phyloP scores from a whole-genome alignment of 495 filamentous ascomycete genomes.

The Bathelium albidoporum region DNA sequence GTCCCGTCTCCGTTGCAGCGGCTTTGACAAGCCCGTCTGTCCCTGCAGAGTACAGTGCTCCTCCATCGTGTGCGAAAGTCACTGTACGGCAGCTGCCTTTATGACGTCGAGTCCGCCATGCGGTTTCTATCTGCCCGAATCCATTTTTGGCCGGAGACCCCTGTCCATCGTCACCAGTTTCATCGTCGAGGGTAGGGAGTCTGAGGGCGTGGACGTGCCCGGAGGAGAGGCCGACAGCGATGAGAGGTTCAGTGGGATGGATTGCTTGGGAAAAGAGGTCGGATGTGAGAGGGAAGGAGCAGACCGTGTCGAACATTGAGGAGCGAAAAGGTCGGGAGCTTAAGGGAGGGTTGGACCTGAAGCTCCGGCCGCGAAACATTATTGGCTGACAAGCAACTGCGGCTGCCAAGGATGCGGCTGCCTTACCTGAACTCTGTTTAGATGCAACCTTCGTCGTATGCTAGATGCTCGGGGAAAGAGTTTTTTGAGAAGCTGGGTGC shows the following conservation, averaged over 20 bases:
- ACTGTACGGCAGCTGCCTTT: constrained; percentile 83
- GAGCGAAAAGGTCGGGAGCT: not conserved
- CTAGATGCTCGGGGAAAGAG: not conserved
- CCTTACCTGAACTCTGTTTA: not conserved
- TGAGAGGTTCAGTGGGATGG: constrained; percentile 70
- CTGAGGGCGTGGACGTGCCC: constrained; percentile 84
- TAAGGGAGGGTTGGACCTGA: not conserved
- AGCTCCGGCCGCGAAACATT: not conserved
- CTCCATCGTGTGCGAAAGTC: constrained; percentile 65
- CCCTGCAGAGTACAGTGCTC: constrained; percentile 73
- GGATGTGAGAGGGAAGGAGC: constrained; percentile 73
- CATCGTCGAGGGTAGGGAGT: constrained; percentile 47
- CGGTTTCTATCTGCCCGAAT: constrained; percentile 64
- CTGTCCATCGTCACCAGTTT: constrained; percentile 35
- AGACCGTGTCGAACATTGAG: constrained; percentile 71
- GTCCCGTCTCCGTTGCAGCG: constrained; percentile 67
- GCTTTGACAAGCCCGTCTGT: constrained; percentile 85
- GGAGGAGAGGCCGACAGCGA: constrained; percentile 72
- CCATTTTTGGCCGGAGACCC: constrained; percentile 36
- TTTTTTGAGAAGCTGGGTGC: no score
- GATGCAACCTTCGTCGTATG: not conserved
- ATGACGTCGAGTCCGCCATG: constrained; percentile 81
- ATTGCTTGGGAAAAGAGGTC: constrained; percentile 85
- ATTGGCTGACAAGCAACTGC: not conserved
- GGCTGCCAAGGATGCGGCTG: not conserved